Evolutionary conservation across 2,329 filamentous ascomycete genomes (phyloP), one percentile per base, ranked within the genome.

Genomic region (Diaporthe sp.): DNA sequence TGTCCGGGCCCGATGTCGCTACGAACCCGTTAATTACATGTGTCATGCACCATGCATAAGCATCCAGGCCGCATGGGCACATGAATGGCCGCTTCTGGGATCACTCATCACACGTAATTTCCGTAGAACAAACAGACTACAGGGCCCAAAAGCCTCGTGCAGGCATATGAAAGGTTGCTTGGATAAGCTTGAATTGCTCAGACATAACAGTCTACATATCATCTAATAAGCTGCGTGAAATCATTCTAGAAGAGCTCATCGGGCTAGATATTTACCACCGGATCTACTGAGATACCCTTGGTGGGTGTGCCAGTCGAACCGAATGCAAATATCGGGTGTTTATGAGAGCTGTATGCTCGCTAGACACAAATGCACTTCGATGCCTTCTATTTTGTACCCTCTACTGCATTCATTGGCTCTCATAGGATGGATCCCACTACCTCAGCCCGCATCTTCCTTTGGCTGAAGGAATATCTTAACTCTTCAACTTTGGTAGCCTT

Each of bases 1-100:
- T 28, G 20, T 22, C n/a, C 31, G 49, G 65, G 34, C n/a, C 65
- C 65, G 34, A 55, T 55, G 13, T 55, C 65, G 65, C 65, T 51
- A 28, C n/a, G 49, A 68, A 8, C 44, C 47, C n/a, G 65, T 28
- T 25, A 53, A 68, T 68, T 68, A 28, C 47, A 53, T 39, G 22
- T 31, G 34, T 28, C 49, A 53, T 53, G 65, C 65, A 28, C 31
- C 47, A 53, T 9, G 22, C 47, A 53, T 25, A 51, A 61, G 12
- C 5, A 22, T 12, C n/a, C 22, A 12, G 65, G 7, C 22, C 47
- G n/a, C 31, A 39, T 39, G 47, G 31, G 44, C 39, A 28, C 4
- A 4, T 47, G 39, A 65, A 22, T 47, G 60, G 60, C 25, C 13
- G 39, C 37, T 47, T 65, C 39, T 8, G 8, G 8, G 47, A 31